A percentile compares a stretch with the other conserved stretches of the same genome.
phyloP scores from a whole-genome alignment of 2,329 filamentous ascomycete species.

The Alternaria brassicae region DNA sequence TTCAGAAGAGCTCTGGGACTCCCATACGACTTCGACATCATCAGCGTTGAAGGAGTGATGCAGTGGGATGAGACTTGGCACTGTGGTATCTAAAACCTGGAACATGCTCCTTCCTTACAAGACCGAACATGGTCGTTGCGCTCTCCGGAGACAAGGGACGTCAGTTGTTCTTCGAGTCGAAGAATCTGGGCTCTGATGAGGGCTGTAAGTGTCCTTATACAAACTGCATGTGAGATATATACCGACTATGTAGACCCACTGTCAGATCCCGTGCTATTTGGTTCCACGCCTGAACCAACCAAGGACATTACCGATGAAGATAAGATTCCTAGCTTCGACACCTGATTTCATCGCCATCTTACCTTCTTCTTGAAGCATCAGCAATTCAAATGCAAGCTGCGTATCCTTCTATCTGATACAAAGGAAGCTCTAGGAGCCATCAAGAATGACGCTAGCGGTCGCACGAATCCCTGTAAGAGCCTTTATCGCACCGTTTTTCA shows the following conservation, averaged over 20 bases:
- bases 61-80: not conserved
- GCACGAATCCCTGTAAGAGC: constrained; percentile 62
- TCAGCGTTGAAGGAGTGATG: not conserved
- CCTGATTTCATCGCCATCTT: constrained; percentile 34
- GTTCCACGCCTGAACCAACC: constrained; percentile 21
- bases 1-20: not conserved
- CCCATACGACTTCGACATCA: not conserved
- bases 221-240: not conserved
- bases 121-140: constrained; percentile 55
- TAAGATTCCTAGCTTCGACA: constrained; percentile 23
- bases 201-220: constrained; percentile 37
- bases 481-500: constrained; percentile 62
- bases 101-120: constrained; percentile 60
- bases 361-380: constrained; percentile 36
- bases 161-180: constrained; percentile 56
- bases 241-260: not conserved
- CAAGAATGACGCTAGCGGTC: constrained; percentile 39
- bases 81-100: constrained; percentile 37
- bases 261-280: constrained; percentile 38
- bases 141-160: constrained; percentile 55
- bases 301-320: constrained; percentile 16
- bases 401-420: constrained; percentile 52
- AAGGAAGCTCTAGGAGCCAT: constrained; percentile 52
- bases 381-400: constrained; percentile 46
- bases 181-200: constrained; percentile 53